Evolutionary conservation across 345 rosid genomes (phyloP).

Genomic region (Eucalyptus urophylla): DNA sequence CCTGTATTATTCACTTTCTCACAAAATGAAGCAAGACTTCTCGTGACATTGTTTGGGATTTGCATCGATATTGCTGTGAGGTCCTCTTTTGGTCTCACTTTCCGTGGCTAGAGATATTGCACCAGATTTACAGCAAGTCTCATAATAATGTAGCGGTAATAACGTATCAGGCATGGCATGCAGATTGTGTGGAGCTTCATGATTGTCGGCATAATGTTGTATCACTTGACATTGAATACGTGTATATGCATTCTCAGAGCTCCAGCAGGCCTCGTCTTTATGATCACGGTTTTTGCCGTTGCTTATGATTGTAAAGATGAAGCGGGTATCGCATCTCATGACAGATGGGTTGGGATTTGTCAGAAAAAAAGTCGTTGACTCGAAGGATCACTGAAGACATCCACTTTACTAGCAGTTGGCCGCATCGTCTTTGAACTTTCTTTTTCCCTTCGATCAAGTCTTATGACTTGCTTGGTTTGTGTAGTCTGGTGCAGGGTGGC

Average conservation of each 20-base stretch:
- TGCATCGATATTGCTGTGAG: not conserved
- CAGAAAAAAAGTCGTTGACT: not conserved
- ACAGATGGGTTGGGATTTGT: not conserved
- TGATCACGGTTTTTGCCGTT: not conserved
- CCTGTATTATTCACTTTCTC: not conserved
- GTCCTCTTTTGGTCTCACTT: not conserved
- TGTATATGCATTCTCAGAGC: not conserved
- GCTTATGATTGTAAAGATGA: not conserved
- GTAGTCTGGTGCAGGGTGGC: not conserved
- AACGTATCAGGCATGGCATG: not conserved
- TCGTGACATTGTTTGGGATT: not conserved
- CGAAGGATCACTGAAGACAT: not conserved
- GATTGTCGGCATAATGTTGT: not conserved
- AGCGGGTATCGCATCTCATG: not conserved
- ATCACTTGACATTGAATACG: not conserved
- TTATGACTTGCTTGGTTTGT: not conserved
- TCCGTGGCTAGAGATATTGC: not conserved
- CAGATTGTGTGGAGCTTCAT: not conserved
- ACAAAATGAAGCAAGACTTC: not conserved
- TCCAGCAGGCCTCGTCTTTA: not conserved
- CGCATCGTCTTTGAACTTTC: not conserved
- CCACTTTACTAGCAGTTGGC: not conserved
- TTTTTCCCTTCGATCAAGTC: not conserved
- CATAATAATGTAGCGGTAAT: not conserved
- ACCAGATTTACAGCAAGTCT: not conserved